Evolutionary conservation across 176 grass and related monocot genomes (phyloP), one percentile per base, ranked within the genome.

Genomic region (Metroxylon sagu): DNA sequence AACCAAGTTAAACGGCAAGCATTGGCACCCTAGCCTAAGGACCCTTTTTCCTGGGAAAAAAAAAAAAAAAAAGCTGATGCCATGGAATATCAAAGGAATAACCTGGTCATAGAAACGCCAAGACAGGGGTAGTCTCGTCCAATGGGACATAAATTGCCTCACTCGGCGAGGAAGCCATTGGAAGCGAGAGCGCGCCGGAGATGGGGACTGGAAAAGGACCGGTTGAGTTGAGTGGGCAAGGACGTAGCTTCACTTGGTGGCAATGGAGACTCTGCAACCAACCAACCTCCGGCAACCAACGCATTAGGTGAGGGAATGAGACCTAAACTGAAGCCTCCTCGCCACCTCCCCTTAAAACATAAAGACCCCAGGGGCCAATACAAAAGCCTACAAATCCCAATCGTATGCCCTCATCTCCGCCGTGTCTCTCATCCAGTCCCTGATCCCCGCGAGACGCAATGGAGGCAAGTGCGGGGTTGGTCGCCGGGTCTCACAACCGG

Each of bases 221-320:
- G 28, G 4, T 54, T 31, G 52, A 68, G 4, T 54, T 31, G 52
- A 68, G 65, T 16, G 17, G 5, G 51, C 18, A 35, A 52, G 21
- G 65, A 68, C 25, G 1, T 68, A 55, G 78, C 93, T 98, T 98
- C 88, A 80, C 84, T 83, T 85, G 6, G 93, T 72, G 73, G 93
- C 93, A 98, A 98, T 87, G 84, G 81, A 59, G 93, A 98, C 93
- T 86, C 82, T 67, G 82, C 93, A 98, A 74, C 93, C 74, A 77
- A 92, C 86, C 60, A 48, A 49, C 57, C 71, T 57, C 69, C 63
- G 74, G 66, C 75, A 83, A 84, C 86, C 63, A 65, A 74, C 39
- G 15, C 70, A 69, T 83, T 83, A 78, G 80, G 80, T 83, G 75
- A 51, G 65, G 16, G 68, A 56, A 65, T 59, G 29, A 72, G 79